Percentiles rank a stretch among this genome's conserved stretches.
Conservation (phyloP, 148 eudicot genomes). For the Dysphania ambrosioides region DNA sequence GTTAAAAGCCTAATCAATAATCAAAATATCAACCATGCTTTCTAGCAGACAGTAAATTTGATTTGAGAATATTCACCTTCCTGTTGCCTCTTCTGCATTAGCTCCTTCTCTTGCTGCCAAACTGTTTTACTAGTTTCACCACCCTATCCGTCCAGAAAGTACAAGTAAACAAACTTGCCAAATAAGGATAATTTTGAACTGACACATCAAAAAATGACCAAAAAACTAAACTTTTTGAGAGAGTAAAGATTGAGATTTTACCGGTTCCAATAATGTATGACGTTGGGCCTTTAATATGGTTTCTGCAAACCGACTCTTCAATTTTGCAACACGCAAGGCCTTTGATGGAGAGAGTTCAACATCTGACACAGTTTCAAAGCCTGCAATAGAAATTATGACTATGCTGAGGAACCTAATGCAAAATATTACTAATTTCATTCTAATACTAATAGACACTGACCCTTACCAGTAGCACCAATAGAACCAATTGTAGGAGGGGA, state of each 20-base stretch:
- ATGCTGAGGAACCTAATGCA: neutral
- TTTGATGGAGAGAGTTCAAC: slow-evolving; percentile 55
- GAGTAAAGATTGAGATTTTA: slow-evolving; percentile 23
- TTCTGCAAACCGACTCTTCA: slow-evolving; percentile 75
- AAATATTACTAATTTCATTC: neutral
- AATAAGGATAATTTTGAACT: neutral
- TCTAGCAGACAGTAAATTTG: neutral
- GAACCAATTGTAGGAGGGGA: slow-evolving; percentile 23
- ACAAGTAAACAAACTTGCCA: neutral
- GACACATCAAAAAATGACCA: neutral
- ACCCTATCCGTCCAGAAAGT: slow-evolving; percentile 30
- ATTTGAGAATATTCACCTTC: slow-evolving; percentile 43
- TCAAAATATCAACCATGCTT: neutral
- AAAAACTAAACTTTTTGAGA: neutral
- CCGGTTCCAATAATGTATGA: slow-evolving; percentile 43
- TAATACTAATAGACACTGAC: slow-evolving; percentile 28
- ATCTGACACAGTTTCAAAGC: slow-evolving; percentile 34
- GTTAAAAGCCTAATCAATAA: neutral
- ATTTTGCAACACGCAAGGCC: slow-evolving; percentile 76
- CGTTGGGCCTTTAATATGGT: slow-evolving; percentile 68
- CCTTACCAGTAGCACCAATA: slow-evolving; percentile 29
- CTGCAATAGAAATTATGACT: slow-evolving; percentile 27
- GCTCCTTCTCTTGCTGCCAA: slow-evolving; percentile 50
- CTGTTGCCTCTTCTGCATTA: slow-evolving; percentile 47
- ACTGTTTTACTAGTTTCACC: slow-evolving; percentile 36